Evolutionary conservation across 139 green algal species (phyloP).

Genomic region (Picochlorum sp.): DNA sequence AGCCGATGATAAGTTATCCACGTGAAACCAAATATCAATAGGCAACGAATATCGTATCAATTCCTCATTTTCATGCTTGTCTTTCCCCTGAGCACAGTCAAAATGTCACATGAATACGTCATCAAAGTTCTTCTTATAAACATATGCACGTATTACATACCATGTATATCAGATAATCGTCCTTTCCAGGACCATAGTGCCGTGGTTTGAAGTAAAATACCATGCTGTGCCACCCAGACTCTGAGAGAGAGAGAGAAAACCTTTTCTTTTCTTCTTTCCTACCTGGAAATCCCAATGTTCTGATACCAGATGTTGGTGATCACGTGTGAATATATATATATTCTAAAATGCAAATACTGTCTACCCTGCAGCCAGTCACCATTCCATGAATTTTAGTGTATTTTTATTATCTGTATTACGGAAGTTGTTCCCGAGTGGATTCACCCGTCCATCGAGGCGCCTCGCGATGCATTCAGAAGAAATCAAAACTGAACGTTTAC

Average conservation of each 20-base stretch:
- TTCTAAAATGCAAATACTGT: neutral
- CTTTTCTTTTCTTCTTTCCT: too few relatives aligned
- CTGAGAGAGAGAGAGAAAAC: too few relatives aligned
- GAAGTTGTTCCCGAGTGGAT: too few relatives aligned
- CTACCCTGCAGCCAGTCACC: too few relatives aligned
- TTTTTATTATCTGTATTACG: too few relatives aligned
- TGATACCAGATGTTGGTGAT: neutral
- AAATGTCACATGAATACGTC: neutral
- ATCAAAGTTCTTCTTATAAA: neutral
- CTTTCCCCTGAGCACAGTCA: conserved; percentile 29
- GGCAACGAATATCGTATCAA: conserved; percentile 32
- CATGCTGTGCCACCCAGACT: conserved; percentile 45
- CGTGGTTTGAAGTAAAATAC: conserved; percentile 81
- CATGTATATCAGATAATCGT: conserved; percentile 87
- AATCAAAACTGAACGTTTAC: too few relatives aligned
- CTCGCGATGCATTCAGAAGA: too few relatives aligned
- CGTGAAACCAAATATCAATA: conserved; percentile 86
- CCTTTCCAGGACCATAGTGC: conserved; percentile 36
- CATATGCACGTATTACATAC: conserved; percentile 18
- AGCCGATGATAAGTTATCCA: conserved; percentile 86
- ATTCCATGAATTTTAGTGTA: too few relatives aligned
- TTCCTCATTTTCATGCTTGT: conserved; percentile 96
- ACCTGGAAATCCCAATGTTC: too few relatives aligned
- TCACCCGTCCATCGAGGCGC: too few relatives aligned
- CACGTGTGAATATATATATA: neutral